Base-by-base conservation (phyloP, 345 rosid genomes). In the Streptanthus diversifolius region DNA sequence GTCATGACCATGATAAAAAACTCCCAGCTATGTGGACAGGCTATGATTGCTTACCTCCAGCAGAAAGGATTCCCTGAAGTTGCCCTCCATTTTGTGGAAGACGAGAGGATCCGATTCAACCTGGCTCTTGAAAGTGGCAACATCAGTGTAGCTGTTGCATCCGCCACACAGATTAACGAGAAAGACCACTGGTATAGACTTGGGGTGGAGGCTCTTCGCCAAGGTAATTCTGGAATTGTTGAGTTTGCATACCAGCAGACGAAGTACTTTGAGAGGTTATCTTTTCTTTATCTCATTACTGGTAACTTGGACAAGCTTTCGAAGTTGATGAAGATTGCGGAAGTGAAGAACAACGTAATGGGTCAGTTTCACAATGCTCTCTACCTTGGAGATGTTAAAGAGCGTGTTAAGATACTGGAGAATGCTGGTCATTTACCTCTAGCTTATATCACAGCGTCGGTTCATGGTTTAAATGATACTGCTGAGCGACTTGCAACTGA, bases 361-460 rank as follows among this genome's bases (percentile, higher is more conserved):
- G 39, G 60, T n/a, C 60, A 55, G 60, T 55, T 55, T 30, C 39
- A 30, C 13, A 32, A 55, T 55, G 60, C 60, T 30, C 39, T 55
- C 39, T 55, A 15, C 60, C 19, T 55, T 10, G 60, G 60, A 55
- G 60, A 55, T 55, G 60, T 55, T 9, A 55, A 30, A 30, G 60
- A 29, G 60, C 60, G 60, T 55, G 60, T 55, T 4, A 55, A 55
- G 39, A 55, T 55, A 55, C 60, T 55, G 22, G 60, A 55, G 39
- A 15, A 30, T 4, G 60, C 39, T 30, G 60, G 60, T 55, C 60
- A 8, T 15, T 30, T 55, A 14, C 60, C 60, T 30, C 60, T 55
- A 4, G 60, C 60, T 8, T 55, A 55, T 29, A 30, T 55, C 22
- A 55, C 60, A 5, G 60, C 60, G 15, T 55, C 39, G 0, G 60